Evolutionary conservation across 2,329 filamentous ascomycete genomes (phyloP).

Genomic region (Rhynchosporium agropyri): DNA sequence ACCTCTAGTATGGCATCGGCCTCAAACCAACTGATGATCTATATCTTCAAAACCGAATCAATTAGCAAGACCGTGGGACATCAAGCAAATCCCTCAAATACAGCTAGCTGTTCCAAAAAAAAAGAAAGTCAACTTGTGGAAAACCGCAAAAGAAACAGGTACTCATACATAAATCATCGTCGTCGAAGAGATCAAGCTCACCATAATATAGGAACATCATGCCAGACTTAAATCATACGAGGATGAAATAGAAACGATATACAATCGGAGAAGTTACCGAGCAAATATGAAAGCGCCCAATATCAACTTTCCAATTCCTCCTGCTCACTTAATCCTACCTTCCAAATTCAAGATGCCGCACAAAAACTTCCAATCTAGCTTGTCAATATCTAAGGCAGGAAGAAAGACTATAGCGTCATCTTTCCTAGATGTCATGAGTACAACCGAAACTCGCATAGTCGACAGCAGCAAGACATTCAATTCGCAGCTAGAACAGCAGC

Average conservation of each 20-base stretch:
- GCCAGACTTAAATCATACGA: neutral
- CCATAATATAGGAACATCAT: neutral
- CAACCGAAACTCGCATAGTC: too few species aligned
- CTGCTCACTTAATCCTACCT: too few species aligned
- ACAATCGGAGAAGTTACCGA: too few species aligned
- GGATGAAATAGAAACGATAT: too few species aligned
- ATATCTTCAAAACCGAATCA: neutral
- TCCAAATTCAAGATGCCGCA: too few species aligned
- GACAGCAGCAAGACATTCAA: constrained; percentile 1
- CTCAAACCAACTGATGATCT: neutral
- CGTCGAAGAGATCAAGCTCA: constrained; percentile 4
- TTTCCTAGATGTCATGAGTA: too few species aligned
- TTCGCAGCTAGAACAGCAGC: neutral
- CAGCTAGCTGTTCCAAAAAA: neutral
- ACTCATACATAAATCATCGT: neutral
- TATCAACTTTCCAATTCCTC: too few species aligned
- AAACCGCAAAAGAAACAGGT: neutral
- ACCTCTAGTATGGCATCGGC: neutral
- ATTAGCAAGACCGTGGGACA: neutral
- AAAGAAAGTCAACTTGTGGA: neutral
- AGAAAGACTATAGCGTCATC: too few species aligned
- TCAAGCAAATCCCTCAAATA: neutral
- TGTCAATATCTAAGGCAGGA: too few species aligned
- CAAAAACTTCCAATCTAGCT: too few species aligned
- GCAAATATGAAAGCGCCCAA: too few species aligned